phyloP scores from a whole-genome alignment of 192 early-diverging fungal genomes.

The Spizellomyces punctatus region DNA sequence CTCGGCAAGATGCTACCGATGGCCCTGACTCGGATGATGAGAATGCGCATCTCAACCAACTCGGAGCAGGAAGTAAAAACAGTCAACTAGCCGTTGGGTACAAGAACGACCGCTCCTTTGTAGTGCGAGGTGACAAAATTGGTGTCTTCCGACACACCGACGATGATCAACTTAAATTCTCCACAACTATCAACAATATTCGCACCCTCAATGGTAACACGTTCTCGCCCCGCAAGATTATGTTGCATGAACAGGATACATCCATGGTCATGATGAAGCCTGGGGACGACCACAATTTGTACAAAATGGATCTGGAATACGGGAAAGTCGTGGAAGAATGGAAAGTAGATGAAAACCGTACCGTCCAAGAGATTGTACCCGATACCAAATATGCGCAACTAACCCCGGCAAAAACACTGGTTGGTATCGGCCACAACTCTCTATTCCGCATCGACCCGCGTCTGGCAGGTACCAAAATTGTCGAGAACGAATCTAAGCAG shows the following conservation, averaged over 20 bases:
- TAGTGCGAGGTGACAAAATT: constrained; percentile 85
- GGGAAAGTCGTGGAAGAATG: constrained; percentile 95
- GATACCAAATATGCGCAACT: constrained; percentile 77
- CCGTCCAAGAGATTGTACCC: constrained; percentile 69
- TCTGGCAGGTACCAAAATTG: constrained; percentile 69
- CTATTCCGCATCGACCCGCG: constrained; percentile 91
- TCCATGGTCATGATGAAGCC: constrained; percentile 76
- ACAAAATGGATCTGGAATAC: constrained; percentile 87
- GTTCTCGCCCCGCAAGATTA: constrained; percentile 74
- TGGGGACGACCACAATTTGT: constrained; percentile 71
- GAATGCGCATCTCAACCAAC: constrained; percentile 40
- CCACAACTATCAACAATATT: constrained; percentile 80
- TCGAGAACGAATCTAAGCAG: constrained; percentile 67
- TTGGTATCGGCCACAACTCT: constrained; percentile 81
- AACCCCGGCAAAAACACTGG: constrained; percentile 72
- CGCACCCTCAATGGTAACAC: constrained; percentile 55
- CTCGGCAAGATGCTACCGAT: constrained; percentile 16
- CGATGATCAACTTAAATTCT: constrained; percentile 73
- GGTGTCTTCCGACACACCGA: constrained; percentile 82
- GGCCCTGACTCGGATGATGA: constrained; percentile 32
- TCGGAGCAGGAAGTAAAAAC: constrained; percentile 54
- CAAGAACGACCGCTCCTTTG: constrained; percentile 86
- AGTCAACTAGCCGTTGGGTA: constrained; percentile 81
- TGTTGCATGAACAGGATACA: constrained; percentile 88
- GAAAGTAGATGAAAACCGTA: constrained; percentile 78